Percentiles rank a stretch among this genome's conserved stretches.
These are phyloP conservation scores for Tremella mesenterica DNA, from an alignment of 768 basidiomycete genomes.

Conservation along the genomic window DNA sequence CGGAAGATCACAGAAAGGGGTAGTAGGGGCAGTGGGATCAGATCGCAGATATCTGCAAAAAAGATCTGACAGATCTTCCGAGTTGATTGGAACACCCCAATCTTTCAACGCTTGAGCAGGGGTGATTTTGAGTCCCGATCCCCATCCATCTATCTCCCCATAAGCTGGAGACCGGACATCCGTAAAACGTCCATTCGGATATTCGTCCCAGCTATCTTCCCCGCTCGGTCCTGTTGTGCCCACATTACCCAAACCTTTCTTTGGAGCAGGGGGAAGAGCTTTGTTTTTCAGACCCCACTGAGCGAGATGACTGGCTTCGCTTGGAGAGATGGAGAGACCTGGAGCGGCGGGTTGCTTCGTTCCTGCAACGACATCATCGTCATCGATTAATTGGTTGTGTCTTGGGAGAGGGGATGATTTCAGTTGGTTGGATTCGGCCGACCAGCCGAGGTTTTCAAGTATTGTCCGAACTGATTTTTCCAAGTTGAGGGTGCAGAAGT, in stretches of 20 bases:
- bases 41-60: conserved; percentile 70
- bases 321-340: conserved; percentile 48
- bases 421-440: conserved; percentile 6
- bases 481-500: conserved; percentile 93
- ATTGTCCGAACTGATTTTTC: conserved; percentile 88
- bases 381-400: conserved; percentile 40
- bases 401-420: conserved; percentile 41
- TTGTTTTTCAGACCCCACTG: conserved; percentile 38
- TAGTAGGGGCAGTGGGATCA: conserved; percentile 59
- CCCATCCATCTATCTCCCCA: conserved; percentile 46
- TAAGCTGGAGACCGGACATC: conserved; percentile 45
- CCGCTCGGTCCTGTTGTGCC: conserved; percentile 19
- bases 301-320: conserved; percentile 35
- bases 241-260: conserved; percentile 26
- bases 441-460: conserved; percentile 71
- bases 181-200: conserved; percentile 46
- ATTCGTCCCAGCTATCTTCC: conserved; percentile 46
- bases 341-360: conserved; percentile 4
- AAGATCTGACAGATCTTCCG: conserved; percentile 64
- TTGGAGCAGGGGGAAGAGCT: conserved; percentile 28
- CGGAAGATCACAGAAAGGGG: conserved; percentile 79
- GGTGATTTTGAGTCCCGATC: conserved; percentile 43
- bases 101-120: conserved; percentile 56
- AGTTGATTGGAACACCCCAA: conserved; percentile 66
- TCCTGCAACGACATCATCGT: conserved; percentile 18